Evolutionary conservation across 495 filamentous ascomycete species (phyloP).

Genomic region (Parathielavia hyrcaniae): DNA sequence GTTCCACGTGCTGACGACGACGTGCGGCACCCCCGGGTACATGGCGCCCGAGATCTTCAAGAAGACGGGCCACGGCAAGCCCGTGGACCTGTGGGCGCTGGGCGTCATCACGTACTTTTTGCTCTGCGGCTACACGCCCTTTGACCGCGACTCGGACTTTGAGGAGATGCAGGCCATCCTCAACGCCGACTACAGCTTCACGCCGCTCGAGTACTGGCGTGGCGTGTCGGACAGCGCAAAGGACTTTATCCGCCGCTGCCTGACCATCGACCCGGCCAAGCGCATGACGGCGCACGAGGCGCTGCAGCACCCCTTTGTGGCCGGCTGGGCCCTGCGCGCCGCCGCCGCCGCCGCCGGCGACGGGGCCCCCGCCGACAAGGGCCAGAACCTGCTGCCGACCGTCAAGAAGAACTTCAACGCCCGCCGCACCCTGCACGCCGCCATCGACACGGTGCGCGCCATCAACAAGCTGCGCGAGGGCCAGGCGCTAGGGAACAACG

Average conservation of each 20-base stretch:
- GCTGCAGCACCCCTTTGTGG: slow-evolving; percentile 81
- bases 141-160: slow-evolving; percentile 93
- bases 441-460: slow-evolving; percentile 95
- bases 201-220: slow-evolving; percentile 94
- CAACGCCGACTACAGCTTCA: slow-evolving; percentile 91
- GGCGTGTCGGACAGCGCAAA: slow-evolving; percentile 78
- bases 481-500: slow-evolving; percentile 47
- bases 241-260: slow-evolving; percentile 75
- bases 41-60: slow-evolving; percentile 95
- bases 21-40: slow-evolving; percentile 95
- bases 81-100: slow-evolving; percentile 93
- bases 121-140: slow-evolving; percentile 95
- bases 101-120: slow-evolving; percentile 98
- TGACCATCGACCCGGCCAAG: slow-evolving; percentile 78
- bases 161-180: slow-evolving; percentile 99
- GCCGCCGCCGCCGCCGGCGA: slow-evolving; percentile 46
- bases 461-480: slow-evolving; percentile 94
- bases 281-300: slow-evolving; percentile 96
- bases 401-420: slow-evolving; percentile 99
- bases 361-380: slow-evolving; percentile 48
- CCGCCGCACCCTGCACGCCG: slow-evolving; percentile 83
- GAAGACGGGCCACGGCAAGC: slow-evolving; percentile 80
- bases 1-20: slow-evolving; percentile 95
- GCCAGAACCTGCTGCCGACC: slow-evolving; percentile 80
- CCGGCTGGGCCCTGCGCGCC: slow-evolving; percentile 39